These are phyloP conservation scores for Amanita exitialis DNA, from an alignment of 768 basidiomycete genomes.

Conservation along the genomic window DNA sequence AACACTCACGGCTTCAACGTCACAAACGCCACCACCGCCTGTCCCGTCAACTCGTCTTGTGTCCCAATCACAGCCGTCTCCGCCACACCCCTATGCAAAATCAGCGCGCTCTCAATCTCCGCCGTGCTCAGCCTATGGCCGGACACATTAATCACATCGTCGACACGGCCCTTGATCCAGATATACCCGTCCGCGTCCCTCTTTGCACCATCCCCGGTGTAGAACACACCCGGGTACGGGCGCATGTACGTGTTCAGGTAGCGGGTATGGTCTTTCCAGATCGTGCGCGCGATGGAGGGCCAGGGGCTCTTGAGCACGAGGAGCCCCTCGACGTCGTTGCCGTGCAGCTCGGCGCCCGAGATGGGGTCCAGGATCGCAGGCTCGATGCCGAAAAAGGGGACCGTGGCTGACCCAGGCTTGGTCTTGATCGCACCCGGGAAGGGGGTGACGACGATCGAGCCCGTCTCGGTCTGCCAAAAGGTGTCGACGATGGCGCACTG, in stretches of 20 bases:
- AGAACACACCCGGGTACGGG: slow-evolving; percentile 88
- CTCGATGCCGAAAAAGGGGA: slow-evolving; percentile 96
- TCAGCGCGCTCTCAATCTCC: slow-evolving; percentile 95
- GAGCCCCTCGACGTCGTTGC: slow-evolving; percentile 85
- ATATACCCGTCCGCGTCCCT: slow-evolving; percentile 94
- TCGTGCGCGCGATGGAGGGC: slow-evolving; percentile 92
- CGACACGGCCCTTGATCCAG: slow-evolving; percentile 97
- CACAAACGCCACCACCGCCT: slow-evolving; percentile 92
- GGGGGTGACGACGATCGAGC: slow-evolving; percentile 89
- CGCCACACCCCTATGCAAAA: slow-evolving; percentile 89
- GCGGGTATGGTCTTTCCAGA: slow-evolving; percentile 87
- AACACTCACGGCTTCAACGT: slow-evolving; percentile 83
- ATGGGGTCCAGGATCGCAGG: slow-evolving; percentile 80
- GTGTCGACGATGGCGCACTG: slow-evolving; percentile 94
- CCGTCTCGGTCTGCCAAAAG: slow-evolving; percentile 98
- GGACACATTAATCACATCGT: slow-evolving; percentile 98
- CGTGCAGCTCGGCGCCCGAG: slow-evolving; percentile 67
- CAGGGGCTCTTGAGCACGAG: slow-evolving; percentile 80
- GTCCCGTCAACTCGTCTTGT: slow-evolving; percentile 82
- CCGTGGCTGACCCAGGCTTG: slow-evolving; percentile 93
- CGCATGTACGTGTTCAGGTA: slow-evolving; percentile 46
- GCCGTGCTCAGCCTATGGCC: slow-evolving; percentile 96
- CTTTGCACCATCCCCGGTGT: slow-evolving; percentile 96
- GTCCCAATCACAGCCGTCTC: slow-evolving; percentile 92
- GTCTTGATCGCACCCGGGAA: slow-evolving; percentile 94